A percentile compares a stretch with the other conserved stretches of the same genome.
phyloP scores from a whole-genome alignment of 176 grass and related monocot species.

The Oryza glaberrima region DNA sequence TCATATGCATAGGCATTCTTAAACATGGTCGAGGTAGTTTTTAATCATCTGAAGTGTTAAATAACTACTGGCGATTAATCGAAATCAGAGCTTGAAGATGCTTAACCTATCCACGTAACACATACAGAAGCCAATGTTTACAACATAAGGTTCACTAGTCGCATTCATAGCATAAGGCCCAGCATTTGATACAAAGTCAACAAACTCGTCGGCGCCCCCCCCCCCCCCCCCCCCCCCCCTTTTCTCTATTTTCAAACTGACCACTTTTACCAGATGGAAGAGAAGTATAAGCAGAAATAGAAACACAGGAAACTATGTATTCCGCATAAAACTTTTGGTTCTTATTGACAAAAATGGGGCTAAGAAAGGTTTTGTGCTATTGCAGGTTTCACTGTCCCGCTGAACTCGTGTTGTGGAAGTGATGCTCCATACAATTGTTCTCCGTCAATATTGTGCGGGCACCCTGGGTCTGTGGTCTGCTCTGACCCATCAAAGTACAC shows the following conservation, averaged over 20 bases:
- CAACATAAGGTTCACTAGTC: not conserved
- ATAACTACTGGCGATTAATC: not conserved
- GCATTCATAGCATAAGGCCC: not conserved
- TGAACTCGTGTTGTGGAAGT: constrained; percentile 77
- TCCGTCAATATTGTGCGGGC: constrained; percentile 65
- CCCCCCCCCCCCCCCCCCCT: too few species aligned
- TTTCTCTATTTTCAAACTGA: not conserved
- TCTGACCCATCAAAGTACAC: constrained; percentile 71
- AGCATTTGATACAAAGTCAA: constrained; percentile 5
- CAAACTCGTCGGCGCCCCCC: too few species aligned
- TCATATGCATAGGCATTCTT: not conserved
- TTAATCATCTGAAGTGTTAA: not conserved
- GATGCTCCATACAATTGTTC: constrained; percentile 73
- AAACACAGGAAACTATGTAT: not conserved
- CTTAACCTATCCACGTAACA: not conserved
- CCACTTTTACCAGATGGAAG: constrained; percentile 1
- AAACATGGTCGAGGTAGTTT: constrained; percentile 2
- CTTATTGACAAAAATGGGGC: not conserved
- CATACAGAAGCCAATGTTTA: not conserved
- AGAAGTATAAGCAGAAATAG: not conserved
- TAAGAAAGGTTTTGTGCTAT: constrained; percentile 27
- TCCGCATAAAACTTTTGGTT: not conserved
- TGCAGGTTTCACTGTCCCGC: constrained; percentile 74
- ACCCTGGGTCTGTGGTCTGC: constrained; percentile 63
- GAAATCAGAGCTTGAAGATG: not conserved